These are phyloP conservation scores for Lyophyllum semitale DNA, from an alignment of 768 basidiomycete species.

Conservation along the genomic window DNA sequence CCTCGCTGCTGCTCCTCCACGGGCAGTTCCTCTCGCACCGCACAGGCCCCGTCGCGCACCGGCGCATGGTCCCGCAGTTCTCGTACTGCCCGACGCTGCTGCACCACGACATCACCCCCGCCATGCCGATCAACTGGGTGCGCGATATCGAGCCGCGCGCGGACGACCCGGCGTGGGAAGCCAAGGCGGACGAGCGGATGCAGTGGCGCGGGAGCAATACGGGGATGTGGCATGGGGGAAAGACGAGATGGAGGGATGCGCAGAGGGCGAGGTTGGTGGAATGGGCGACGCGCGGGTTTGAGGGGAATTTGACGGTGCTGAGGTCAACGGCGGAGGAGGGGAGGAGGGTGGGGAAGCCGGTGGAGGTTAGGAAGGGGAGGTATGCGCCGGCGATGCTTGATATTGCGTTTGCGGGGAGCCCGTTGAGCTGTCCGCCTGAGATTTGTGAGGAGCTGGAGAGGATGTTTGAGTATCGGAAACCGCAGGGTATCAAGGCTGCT, in stretches of 20 bases:
- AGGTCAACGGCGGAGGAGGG: slow-evolving; percentile 21
- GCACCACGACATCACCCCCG: slow-evolving; percentile 54
- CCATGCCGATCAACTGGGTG: slow-evolving; percentile 47
- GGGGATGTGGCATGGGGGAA: slow-evolving; percentile 50
- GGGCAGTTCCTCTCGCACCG: slow-evolving; percentile 54
- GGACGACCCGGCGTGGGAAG: slow-evolving; percentile 60
- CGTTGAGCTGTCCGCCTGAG: slow-evolving; percentile 40
- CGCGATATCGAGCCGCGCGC: slow-evolving; percentile 29
- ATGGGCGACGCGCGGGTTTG: slow-evolving; percentile 24
- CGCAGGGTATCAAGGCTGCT: slow-evolving; percentile 41
- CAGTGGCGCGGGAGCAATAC: slow-evolving; percentile 78
- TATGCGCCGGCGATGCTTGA: slow-evolving; percentile 55
- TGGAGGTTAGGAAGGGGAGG: slow-evolving; percentile 25
- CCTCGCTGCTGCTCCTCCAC: slow-evolving; percentile 38
- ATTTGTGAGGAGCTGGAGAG: slow-evolving; percentile 43
- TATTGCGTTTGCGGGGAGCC: slow-evolving; percentile 47
- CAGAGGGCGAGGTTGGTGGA: slow-evolving; percentile 48
- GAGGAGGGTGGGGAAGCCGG: slow-evolving; percentile 34
- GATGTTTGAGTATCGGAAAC: slow-evolving; percentile 47
- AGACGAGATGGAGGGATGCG: slow-evolving; percentile 42
- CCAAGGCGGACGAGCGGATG: slow-evolving; percentile 55
- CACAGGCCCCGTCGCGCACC: slow-evolving; percentile 44
- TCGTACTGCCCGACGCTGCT: slow-evolving; percentile 46
- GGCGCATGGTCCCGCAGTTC: slow-evolving; percentile 50
- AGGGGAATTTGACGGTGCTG: slow-evolving; percentile 35